Base-by-base conservation (phyloP, 805 yeast species). In the Maudiozyma saulgeensis region DNA sequence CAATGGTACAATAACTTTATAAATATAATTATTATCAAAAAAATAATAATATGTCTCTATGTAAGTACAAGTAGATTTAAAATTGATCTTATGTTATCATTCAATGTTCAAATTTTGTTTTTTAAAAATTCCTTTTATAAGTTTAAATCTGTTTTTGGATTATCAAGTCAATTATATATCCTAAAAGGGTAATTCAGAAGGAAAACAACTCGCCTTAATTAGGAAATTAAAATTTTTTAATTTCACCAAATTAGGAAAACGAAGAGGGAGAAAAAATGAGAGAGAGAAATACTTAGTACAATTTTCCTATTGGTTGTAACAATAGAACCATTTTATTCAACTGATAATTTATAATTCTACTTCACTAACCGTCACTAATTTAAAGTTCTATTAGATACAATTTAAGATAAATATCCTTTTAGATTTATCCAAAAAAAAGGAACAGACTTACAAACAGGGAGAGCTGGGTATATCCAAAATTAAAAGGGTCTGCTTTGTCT, bases 1-100 rank as follows among this genome's bases (percentile, higher is more conserved):
- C 3, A 58, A 64, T 21, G 78, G 78, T 6, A 51, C 48, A 6
- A 59, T 62, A 18, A 35, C 15, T 19, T 28, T 51, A 25, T 50
- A 38, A 47, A 15, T 6, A 43, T 12, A 7, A 15, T n/a, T 13
- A 2, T 7, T 7, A n/a, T 18, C 9, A 21, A 25, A 34, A 6
- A 11, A 25, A 34, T 2, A 11, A 18, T 23, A 21, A 6, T 23
- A 19, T 6, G 13, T 21, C 26, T 13, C 40, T 39, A 39, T 16
- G 26, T 39, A 39, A 39, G 25, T 39, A 39, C n/a, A 39, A 16
- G 13, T 18, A 37, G 13, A 37, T 9, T 28, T n/a, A n/a, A 28
- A 28, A 21, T 21, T 21, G 23, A 21, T 21, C 23, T 21, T 28
- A 28, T 28, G 6, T 28, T 28, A 28, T 28, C 23, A 21, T 28